These are phyloP conservation scores for Ophiosphaerella narmari DNA, from an alignment of 2,329 filamentous ascomycete species.

Conservation along the genomic window DNA sequence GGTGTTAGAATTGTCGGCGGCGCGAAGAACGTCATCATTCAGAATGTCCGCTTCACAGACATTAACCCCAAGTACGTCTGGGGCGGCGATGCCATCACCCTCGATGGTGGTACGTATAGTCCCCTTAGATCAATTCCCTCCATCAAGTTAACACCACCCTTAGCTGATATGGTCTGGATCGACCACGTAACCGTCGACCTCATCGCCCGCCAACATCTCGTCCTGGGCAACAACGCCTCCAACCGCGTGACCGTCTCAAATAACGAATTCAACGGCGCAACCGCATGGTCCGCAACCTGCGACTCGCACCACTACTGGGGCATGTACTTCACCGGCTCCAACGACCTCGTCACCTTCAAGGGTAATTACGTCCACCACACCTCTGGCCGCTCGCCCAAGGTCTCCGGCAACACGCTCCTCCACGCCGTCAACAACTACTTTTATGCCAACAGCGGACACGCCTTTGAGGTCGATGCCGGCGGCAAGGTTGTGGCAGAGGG, in stretches of 20 bases:
- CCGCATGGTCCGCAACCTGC: conserved; percentile 61
- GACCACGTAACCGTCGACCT: conserved; percentile 55
- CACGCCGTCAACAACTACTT: conserved; percentile 69
- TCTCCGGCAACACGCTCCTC: conserved; percentile 60
- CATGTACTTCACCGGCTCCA: conserved; percentile 61
- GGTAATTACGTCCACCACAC: conserved; percentile 66
- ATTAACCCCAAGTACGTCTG: conserved; percentile 45
- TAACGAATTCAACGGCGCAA: conserved; percentile 61
- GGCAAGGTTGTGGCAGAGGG: conserved; percentile 59
- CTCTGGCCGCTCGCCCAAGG: conserved; percentile 62
- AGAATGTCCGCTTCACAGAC: conserved; percentile 51
- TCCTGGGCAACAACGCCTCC: conserved; percentile 59
- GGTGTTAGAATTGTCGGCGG: conserved; percentile 52
- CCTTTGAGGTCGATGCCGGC: conserved; percentile 57
- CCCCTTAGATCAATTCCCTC: conserved; percentile 5
- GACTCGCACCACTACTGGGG: conserved; percentile 64
- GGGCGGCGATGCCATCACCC: conserved; percentile 43
- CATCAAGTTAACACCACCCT: background rate
- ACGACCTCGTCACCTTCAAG: conserved; percentile 63
- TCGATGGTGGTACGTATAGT: conserved; percentile 33
- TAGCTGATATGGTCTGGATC: conserved; percentile 29
- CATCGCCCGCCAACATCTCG: conserved; percentile 65
- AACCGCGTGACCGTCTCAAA: conserved; percentile 65
- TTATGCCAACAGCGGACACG: conserved; percentile 60
- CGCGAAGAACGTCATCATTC: conserved; percentile 60